A percentile compares a stretch with the other conserved stretches of the same genome.
These are phyloP conservation scores for Botrytis deweyae DNA, from an alignment of 2,329 filamentous ascomycete genomes.

Conservation along the genomic window DNA sequence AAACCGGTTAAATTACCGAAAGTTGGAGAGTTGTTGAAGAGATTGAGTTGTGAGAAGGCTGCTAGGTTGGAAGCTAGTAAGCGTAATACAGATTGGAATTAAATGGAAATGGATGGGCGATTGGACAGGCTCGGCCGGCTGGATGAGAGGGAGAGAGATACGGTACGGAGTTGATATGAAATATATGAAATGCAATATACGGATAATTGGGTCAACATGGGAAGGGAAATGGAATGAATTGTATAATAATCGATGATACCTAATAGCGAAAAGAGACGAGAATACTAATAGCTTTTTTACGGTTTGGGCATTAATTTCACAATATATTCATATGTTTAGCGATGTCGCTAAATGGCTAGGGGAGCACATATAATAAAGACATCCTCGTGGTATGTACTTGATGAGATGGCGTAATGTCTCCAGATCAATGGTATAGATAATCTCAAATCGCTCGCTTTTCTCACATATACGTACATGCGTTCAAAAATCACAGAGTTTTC, in stretches of 20 bases:
- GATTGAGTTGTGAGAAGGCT: conserved; percentile 26
- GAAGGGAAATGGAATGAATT: not conserved
- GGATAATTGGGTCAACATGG: not conserved
- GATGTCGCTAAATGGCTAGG: not conserved
- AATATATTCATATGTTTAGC: not conserved
- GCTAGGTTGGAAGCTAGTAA: not conserved
- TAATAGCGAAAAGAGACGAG: not conserved
- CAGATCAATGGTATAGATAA: not conserved
- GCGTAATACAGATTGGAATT: not conserved
- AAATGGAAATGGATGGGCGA: not conserved
- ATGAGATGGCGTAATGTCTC: not conserved
- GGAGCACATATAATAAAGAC: not conserved
- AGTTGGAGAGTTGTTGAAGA: conserved; percentile 29
- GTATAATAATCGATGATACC: not conserved
- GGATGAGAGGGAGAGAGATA: not conserved
- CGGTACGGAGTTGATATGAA: not conserved
- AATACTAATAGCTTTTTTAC: not conserved
- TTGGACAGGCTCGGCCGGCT: not conserved
- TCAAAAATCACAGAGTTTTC: not conserved
- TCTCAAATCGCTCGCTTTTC: not conserved
- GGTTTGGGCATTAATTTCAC: not conserved
- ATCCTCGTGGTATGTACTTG: not conserved
- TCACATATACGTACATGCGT: not conserved
- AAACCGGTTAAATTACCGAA: conserved; percentile 46
- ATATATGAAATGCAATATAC: not conserved